Evolutionary conservation across 2,329 filamentous ascomycete genomes (phyloP).

Genomic region (Amylocarpus encephaloides): DNA sequence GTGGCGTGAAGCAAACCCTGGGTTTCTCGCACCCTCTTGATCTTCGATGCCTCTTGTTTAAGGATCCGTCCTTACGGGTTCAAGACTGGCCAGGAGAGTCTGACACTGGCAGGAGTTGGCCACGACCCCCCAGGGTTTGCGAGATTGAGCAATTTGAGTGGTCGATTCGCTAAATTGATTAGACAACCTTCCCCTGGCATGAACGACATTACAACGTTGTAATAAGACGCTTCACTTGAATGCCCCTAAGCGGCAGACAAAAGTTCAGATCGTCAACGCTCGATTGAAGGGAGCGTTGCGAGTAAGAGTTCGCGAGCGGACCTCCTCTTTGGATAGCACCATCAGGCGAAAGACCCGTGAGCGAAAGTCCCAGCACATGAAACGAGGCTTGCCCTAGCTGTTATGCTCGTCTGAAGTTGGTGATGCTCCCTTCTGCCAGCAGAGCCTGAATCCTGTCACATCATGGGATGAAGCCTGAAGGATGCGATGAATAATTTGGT

Average conservation of each 20-base stretch:
- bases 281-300: too few species aligned
- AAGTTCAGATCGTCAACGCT: too few species aligned
- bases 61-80: background rate
- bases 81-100: background rate
- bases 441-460: background rate
- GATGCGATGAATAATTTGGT: background rate
- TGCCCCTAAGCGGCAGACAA: too few species aligned
- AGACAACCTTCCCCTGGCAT: too few species aligned
- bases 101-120: background rate
- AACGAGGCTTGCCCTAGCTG: background rate
- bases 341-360: too few species aligned
- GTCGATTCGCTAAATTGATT: background rate
- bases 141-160: conserved; percentile 9
- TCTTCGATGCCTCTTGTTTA: background rate
- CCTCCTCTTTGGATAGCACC: too few species aligned
- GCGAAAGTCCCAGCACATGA: background rate
- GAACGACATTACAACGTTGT: too few species aligned
- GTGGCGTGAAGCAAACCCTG: too few species aligned
- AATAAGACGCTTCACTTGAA: too few species aligned
- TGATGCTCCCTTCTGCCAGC: background rate
- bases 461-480: background rate
- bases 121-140: background rate
- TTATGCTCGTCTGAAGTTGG: background rate
- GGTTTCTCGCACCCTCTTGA: background rate
- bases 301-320: too few species aligned